Conservation (phyloP, 108 stramenopile species). For the Cyclotella distinguenda region DNA sequence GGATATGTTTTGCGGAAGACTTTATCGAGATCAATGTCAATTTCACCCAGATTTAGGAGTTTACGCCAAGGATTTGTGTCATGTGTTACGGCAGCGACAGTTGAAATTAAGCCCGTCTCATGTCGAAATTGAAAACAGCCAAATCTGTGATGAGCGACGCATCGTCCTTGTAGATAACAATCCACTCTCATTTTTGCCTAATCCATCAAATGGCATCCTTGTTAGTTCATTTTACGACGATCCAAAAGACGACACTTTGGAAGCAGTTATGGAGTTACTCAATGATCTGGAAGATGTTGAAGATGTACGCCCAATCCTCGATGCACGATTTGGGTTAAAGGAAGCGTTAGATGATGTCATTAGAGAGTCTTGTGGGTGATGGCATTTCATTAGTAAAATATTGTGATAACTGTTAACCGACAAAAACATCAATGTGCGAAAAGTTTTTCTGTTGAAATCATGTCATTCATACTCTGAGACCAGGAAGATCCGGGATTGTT, state of each 20-base stretch:
- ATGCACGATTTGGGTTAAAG: slow-evolving; percentile 80
- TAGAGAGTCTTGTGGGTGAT: slow-evolving; percentile 25
- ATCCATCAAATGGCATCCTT: slow-evolving; percentile 97
- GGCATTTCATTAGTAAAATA: not conserved
- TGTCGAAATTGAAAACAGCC: too few relatives aligned
- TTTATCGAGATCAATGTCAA: slow-evolving; percentile 91
- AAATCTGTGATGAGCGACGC: slow-evolving; percentile 54
- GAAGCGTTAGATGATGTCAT: slow-evolving; percentile 61
- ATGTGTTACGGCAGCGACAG: slow-evolving; percentile 57
- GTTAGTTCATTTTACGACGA: slow-evolving; percentile 98
- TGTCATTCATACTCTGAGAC: too few relatives aligned
- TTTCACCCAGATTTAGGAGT: slow-evolving; percentile 67
- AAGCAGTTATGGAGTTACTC: slow-evolving; percentile 89
- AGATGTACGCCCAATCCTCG: slow-evolving; percentile 91
- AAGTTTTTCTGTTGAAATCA: not conserved
- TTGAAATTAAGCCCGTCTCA: too few relatives aligned
- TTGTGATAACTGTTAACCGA: not conserved
- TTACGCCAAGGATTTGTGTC: slow-evolving; percentile 85
- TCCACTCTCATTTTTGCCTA: slow-evolving; percentile 88
- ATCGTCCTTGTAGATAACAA: slow-evolving; percentile 98
- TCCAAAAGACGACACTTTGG: slow-evolving; percentile 87
- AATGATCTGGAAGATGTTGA: slow-evolving; percentile 80
- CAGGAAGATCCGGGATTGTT: too few relatives aligned
- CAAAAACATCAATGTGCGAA: not conserved
- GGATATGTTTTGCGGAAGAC: slow-evolving; percentile 75